Evolutionary conservation across 2,329 filamentous ascomycete species (phyloP), one percentile per base, ranked within the genome.

Genomic region (Cladosporium austrohemisphaericum): DNA sequence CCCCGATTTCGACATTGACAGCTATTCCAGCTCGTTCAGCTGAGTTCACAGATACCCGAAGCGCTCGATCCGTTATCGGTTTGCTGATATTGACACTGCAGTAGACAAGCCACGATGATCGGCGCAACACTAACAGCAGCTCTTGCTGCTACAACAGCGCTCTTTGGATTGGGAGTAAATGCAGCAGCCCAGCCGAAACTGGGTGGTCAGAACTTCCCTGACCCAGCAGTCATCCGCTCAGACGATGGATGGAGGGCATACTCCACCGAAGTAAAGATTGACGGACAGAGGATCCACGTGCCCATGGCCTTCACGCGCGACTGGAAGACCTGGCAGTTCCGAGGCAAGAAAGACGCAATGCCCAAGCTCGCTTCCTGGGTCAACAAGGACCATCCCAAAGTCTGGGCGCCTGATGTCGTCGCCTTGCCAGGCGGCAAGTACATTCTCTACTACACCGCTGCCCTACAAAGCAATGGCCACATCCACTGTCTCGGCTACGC

Each of bases 391-490:
- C 72, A 73, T 3, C 60, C 60, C 4, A 71, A 77, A 46, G 75
- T 76, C 22, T 84, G 79, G 79, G 80, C 80, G 0, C 81, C 80
- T 7, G 79, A 83, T 58, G 77, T 84, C 10, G 67, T 75, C 3
- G 64, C 62, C 44, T 64, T 79, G 14, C 41, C 51, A 19, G 52
- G 59, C 32, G 61, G 60, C 4, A 41, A 31, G 7, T 64, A 60
- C 54, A 49, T 63, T 9, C 52, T 64, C 52, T 63, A 63, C 54
- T 64, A 62, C 50, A 54, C 33, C 32, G 59, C 60, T 3, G 55
- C 55, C 2, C 40, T 54, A 18, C 29, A 33, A 9, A 52, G 43
- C 23, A 54, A 56, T 22, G 47, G 51, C 6, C 29, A 23, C 2
- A 37, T 46, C 3, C 53, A 67, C 44, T 66, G 65, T 51, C 41